Percentiles rank a stretch among this genome's conserved stretches.
Evolutionary conservation across 129 eudicot genomes (phyloP).

Genomic region (Flaveria brownii): DNA sequence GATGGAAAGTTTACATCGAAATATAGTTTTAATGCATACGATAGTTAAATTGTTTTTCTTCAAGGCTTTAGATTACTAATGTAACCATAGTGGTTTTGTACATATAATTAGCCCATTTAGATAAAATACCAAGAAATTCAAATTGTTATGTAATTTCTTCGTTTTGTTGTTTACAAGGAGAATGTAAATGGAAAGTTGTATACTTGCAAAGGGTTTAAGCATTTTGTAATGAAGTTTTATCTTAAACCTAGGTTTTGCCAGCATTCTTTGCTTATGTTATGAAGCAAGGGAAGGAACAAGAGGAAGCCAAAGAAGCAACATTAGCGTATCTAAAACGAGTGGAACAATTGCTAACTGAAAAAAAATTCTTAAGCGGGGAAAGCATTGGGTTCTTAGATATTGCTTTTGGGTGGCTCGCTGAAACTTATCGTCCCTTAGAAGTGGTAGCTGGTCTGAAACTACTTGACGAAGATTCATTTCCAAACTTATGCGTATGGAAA

Average conservation of each 20-base stretch:
- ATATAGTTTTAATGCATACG: background rate
- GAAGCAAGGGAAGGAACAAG: constrained; percentile 48
- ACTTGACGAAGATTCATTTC: constrained; percentile 41
- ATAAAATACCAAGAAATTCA: no score
- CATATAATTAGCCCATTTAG: no score
- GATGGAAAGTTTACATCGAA: background rate
- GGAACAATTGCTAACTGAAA: constrained; percentile 44
- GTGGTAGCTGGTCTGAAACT: constrained; percentile 37
- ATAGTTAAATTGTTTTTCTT: background rate
- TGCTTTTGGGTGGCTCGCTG: constrained; percentile 52
- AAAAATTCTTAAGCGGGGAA: constrained; percentile 56
- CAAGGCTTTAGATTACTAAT: no score
- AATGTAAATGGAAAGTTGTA: background rate
- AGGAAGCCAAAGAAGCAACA: constrained; percentile 39
- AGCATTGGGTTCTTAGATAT: constrained; percentile 51
- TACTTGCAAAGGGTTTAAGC: background rate
- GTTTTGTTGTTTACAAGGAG: no score
- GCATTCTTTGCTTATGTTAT: constrained; percentile 31
- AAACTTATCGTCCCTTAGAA: constrained; percentile 34
- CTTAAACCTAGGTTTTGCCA: constrained; percentile 38
- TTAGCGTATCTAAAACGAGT: constrained; percentile 38
- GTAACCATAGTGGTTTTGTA: no score
- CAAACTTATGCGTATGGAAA: constrained; percentile 47
- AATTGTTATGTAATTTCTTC: no score
- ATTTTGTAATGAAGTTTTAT: background rate